Base-by-base conservation (phyloP, 495 filamentous ascomycete species). In the Parachaetomium inaequale region DNA sequence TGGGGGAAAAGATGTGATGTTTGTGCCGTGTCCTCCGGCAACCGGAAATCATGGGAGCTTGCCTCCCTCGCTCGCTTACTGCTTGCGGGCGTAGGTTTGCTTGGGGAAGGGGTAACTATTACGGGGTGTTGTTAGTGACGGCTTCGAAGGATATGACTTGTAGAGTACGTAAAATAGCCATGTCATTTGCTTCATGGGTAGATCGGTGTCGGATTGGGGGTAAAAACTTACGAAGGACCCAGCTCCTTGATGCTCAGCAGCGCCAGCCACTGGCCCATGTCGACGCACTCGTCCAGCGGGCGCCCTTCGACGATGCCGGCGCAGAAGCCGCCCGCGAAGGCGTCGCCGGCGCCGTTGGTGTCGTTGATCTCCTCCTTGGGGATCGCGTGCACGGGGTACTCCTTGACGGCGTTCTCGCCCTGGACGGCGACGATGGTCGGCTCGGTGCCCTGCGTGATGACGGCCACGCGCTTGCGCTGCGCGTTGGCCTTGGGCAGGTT, bases 341-440 rank as follows among this genome's bases (percentile, higher is more conserved):
- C 94, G 75, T 98, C 94, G 75, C 92, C 94, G 61, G 94, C 94
- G 71, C 94, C 94, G 72, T 92, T 99, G 69, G 94, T 98, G 78
- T 99, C 94, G 71, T 85, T 86, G 73, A 98, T 96, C 76, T 88
- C 78, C 31, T 84, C 81, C 73, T 84, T 79, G 59, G 81, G 76
- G 71, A 98, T 88, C 61, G 81, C 78, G 70, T 87, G 90, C 34
- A 99, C 91, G n/a, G 82, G 81, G 81, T 84, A 91, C 75, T 89
- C 81, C 79, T 87, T 85, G 58, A 91, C 81, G 63, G 84, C 82
- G 38, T 87, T 82, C 72, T 89, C 82, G 62, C 85, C 86, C 68
- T 84, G 83, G 53, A 88, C 75, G 55, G 88, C 94, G 54, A 95
- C 84, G 64, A 98, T 71, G 34, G 94, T 98, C 25, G 91, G 90